These are phyloP conservation scores for Fonsecaea pedrosoi DNA, from an alignment of 2,329 filamentous ascomycete genomes.

Conservation along the genomic window DNA sequence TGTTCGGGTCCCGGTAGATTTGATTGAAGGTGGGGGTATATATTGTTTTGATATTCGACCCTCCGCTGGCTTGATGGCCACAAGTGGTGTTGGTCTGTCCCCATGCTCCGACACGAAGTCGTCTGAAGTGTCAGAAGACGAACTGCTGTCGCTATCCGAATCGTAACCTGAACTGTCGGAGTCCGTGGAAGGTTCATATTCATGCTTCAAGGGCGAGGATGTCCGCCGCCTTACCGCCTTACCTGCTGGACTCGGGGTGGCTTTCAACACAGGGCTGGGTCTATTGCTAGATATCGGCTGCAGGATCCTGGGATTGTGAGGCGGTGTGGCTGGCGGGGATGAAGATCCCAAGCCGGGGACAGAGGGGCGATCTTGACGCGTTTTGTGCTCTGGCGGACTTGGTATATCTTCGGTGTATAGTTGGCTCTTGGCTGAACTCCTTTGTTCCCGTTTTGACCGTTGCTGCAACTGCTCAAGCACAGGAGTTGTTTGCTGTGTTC, in stretches of 20 bases:
- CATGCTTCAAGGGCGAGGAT: constrained; percentile 94
- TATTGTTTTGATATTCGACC: constrained; percentile 49
- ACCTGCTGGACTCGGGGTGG: constrained; percentile 54
- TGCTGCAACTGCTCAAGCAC: constrained; percentile 16
- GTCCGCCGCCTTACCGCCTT: constrained; percentile 67
- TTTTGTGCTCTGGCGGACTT: constrained; percentile 19
- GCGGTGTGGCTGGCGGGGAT: constrained; percentile 56
- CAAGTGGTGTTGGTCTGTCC: constrained; percentile 51
- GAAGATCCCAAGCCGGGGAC: constrained; percentile 6
- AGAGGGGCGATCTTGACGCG: constrained; percentile 20
- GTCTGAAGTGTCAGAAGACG: constrained; percentile 60
- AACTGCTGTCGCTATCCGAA: constrained; percentile 55
- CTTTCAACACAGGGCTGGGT: constrained; percentile 18
- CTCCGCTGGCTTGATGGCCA: constrained; percentile 46
- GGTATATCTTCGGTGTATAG: constrained; percentile 34
- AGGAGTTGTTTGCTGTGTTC: background rate
- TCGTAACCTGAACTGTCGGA: constrained; percentile 67
- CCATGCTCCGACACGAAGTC: constrained; percentile 59
- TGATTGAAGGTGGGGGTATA: constrained; percentile 50
- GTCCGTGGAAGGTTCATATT: constrained; percentile 86
- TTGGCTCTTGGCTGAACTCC: constrained; percentile 19
- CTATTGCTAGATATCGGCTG: constrained; percentile 22
- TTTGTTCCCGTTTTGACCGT: constrained; percentile 17
- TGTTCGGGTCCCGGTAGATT: constrained; percentile 57
- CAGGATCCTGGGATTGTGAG: constrained; percentile 44